Evolutionary conservation across 441 rosid species (phyloP).

Genomic region (Capsella rubella): DNA sequence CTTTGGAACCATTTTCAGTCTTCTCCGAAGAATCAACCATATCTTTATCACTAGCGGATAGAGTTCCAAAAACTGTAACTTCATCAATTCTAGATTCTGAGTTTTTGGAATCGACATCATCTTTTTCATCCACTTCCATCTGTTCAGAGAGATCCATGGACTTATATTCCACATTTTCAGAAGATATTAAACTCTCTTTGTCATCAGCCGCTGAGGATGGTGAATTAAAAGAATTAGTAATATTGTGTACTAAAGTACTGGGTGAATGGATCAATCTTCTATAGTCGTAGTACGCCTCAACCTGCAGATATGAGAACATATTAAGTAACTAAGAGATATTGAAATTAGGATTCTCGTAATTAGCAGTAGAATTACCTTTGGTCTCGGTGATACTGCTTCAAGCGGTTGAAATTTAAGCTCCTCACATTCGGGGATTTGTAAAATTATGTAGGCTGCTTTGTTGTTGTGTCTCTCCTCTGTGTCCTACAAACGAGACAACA

Average conservation of each 20-base stretch:
- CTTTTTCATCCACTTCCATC: conserved; percentile 40
- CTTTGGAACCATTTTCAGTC: conserved; percentile 32
- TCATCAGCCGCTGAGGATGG: conserved; percentile 30
- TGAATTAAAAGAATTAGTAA: conserved; percentile 32
- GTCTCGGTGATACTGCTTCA: conserved; percentile 46
- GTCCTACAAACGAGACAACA: conserved; percentile 37
- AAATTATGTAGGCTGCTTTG: conserved; percentile 46
- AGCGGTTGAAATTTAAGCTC: conserved; percentile 45
- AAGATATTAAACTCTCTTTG: conserved; percentile 38
- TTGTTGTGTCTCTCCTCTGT: conserved; percentile 43
- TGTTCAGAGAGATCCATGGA: conserved; percentile 37
- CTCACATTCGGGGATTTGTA: conserved; percentile 41
- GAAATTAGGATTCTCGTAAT: conserved; percentile 14
- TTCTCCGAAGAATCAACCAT: conserved; percentile 33
- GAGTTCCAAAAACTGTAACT: conserved; percentile 20
- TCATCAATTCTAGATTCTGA: conserved; percentile 37
- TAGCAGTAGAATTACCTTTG: conserved; percentile 41
- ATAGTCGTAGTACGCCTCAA: conserved; percentile 42
- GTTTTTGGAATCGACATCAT: conserved; percentile 24
- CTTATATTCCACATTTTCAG: conserved; percentile 37
- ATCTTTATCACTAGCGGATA: conserved; percentile 32
- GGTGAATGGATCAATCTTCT: conserved; percentile 36
- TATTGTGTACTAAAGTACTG: conserved; percentile 14
- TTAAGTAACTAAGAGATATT: conserved; percentile 20
- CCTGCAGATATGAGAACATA: conserved; percentile 39